Evolutionary conservation across 2,329 filamentous ascomycete species (phyloP).

Genomic region (Karstenula rhodostoma): DNA sequence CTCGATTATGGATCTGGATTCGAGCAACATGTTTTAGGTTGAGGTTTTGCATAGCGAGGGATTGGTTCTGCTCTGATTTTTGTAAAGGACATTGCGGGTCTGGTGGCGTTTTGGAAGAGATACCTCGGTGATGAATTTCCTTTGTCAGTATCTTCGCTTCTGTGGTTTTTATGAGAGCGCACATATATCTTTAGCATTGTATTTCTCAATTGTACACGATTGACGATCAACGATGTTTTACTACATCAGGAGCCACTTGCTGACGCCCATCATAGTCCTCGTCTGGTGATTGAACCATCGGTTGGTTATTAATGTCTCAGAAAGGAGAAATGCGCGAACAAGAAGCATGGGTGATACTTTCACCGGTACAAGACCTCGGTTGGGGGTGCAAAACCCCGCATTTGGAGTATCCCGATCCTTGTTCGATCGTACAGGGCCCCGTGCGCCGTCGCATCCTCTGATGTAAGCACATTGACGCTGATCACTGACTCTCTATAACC

Average conservation of each 20-base stretch:
- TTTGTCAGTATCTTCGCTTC: conserved; percentile 8
- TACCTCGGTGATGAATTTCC: conserved; percentile 22
- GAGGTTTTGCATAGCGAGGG: conserved; percentile 19
- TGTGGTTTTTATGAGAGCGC: not conserved
- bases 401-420: not conserved
- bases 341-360: too few species aligned
- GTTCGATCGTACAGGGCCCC: not conserved
- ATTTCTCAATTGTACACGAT: conserved; percentile 6
- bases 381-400: not conserved
- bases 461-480: not conserved
- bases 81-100: not conserved
- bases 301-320: too few species aligned
- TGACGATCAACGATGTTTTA: not conserved
- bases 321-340: too few species aligned
- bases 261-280: too few species aligned
- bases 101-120: conserved; percentile 22
- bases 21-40: conserved; percentile 39
- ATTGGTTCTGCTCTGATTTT: conserved; percentile 6
- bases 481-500: not conserved
- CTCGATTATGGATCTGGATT: conserved; percentile 45
- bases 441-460: not conserved
- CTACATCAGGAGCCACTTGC: too few species aligned
- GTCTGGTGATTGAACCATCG: too few species aligned
- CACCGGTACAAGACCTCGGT: too few species aligned
- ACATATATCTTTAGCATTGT: conserved; percentile 16